phyloP scores from a whole-genome alignment of 139 green algal species.

The Asterochloris erici region DNA sequence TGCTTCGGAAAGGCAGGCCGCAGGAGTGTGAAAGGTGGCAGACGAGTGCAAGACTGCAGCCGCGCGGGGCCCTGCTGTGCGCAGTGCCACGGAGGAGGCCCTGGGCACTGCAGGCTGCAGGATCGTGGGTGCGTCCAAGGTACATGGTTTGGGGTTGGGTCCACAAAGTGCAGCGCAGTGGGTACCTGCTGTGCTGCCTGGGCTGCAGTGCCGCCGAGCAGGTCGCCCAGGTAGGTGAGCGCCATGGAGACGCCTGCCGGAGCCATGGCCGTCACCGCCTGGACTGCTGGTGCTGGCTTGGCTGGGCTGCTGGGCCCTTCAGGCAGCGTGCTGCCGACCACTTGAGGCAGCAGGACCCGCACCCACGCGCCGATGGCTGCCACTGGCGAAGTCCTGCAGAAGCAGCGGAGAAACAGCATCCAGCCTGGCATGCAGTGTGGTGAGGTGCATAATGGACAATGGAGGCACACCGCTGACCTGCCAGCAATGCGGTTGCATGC shows the following conservation, averaged over 20 bases:
- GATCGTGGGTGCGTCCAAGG: not conserved
- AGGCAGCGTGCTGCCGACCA: constrained; percentile 20
- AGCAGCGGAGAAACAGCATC: not conserved
- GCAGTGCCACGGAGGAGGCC: no score
- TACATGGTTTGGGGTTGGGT: not conserved
- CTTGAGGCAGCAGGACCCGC: constrained; percentile 38
- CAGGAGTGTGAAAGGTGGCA: no score
- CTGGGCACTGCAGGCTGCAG: no score
- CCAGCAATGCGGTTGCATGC: no score
- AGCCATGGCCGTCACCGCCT: constrained; percentile 9
- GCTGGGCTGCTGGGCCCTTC: not conserved
- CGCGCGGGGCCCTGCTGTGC: no score
- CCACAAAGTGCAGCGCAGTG: no score
- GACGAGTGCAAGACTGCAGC: no score
- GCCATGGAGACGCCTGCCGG: constrained; percentile 12
- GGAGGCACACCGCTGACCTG: no score
- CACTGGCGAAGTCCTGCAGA: constrained; percentile 15
- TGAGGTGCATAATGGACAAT: not conserved
- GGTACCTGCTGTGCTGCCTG: not conserved
- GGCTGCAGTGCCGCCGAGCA: constrained; percentile 17
- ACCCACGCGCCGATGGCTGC: constrained; percentile 31
- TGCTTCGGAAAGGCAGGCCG: no score
- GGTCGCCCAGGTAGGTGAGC: constrained; percentile 13
- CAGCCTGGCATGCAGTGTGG: not conserved
- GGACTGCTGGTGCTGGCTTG: not conserved